A percentile compares a stretch with the other conserved stretches of the same genome.
Evolutionary conservation across 1,284 basidiomycete genomes (phyloP).

Genomic region (Trametes hirsuta): DNA sequence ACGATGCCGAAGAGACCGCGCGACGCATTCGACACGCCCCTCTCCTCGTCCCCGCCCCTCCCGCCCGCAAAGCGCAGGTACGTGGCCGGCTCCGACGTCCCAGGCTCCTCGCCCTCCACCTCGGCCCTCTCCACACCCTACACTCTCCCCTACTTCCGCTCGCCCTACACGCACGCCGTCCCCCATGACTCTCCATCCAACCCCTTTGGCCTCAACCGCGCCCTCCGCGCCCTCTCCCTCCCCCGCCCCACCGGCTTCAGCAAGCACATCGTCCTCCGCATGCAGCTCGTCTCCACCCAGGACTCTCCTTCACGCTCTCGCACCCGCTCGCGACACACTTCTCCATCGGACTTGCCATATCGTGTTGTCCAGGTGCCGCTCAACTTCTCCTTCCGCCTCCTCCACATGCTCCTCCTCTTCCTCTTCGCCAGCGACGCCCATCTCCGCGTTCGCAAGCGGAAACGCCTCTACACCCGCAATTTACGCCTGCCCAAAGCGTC

Average conservation of each 20-base stretch:
- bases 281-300: conserved; percentile 54
- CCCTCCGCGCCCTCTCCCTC: conserved; percentile 36
- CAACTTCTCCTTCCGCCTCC: conserved; percentile 69
- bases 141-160: conserved; percentile 28
- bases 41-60: conserved; percentile 23
- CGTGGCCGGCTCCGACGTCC: conserved; percentile 7
- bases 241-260: conserved; percentile 51
- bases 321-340: conserved; percentile 22
- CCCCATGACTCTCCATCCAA: conserved; percentile 45
- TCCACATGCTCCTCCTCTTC: conserved; percentile 64
- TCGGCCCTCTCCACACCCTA: conserved; percentile 25
- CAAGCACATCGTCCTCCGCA: conserved; percentile 66
- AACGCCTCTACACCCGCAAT: conserved; percentile 13
- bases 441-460: conserved; percentile 12
- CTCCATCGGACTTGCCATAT: conserved; percentile 48
- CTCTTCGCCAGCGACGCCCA: conserved; percentile 52
- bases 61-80: conserved; percentile 29
- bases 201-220: conserved; percentile 41
- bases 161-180: conserved; percentile 28
- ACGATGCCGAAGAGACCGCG: conserved; percentile 14
- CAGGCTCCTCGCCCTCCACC: conserved; percentile 18
- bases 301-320: conserved; percentile 13
- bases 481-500: background rate
- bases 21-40: conserved; percentile 26
- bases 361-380: conserved; percentile 70